Percentiles rank a stretch among this genome's conserved stretches.
phyloP scores from a whole-genome alignment of 129 eudicot genomes.

The Smallanthus sonchifolius region DNA sequence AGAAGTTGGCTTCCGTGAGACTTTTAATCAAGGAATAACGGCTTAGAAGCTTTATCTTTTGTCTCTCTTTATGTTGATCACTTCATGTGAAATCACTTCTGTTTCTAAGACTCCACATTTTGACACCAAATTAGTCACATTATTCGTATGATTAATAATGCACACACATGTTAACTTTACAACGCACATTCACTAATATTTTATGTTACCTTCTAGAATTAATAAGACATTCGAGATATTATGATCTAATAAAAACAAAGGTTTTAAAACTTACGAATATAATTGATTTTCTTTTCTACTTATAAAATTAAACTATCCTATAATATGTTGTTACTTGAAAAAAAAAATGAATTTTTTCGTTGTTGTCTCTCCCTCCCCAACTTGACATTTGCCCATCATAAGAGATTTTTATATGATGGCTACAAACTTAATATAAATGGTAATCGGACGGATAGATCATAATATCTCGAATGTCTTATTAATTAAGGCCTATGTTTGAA shows the following conservation, averaged over 20 bases:
- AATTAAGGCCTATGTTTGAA: too few species aligned
- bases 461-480: too few species aligned
- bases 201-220: conserved; percentile 28
- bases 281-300: too few species aligned
- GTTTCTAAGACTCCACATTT: conserved; percentile 25
- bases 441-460: too few species aligned
- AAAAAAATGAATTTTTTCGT: too few species aligned
- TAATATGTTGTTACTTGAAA: too few species aligned
- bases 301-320: too few species aligned
- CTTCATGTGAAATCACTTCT: conserved; percentile 12
- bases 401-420: too few species aligned
- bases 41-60: conserved; percentile 7
- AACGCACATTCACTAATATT: conserved; percentile 24
- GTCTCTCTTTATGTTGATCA: conserved; percentile 25
- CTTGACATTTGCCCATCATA: too few species aligned
- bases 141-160: conserved; percentile 9
- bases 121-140: conserved; percentile 21
- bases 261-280: too few species aligned
- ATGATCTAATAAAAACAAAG: background rate
- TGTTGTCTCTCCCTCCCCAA: too few species aligned
- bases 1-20: conserved; percentile 17
- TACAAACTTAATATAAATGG: too few species aligned
- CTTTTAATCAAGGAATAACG: conserved; percentile 23
- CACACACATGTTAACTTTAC: conserved; percentile 30
- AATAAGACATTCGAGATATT: conserved; percentile 6